A percentile compares a stretch with the other conserved stretches of the same genome.
phyloP scores from a whole-genome alignment of 495 filamentous ascomycete species.

The Penicillium cinerascens region DNA sequence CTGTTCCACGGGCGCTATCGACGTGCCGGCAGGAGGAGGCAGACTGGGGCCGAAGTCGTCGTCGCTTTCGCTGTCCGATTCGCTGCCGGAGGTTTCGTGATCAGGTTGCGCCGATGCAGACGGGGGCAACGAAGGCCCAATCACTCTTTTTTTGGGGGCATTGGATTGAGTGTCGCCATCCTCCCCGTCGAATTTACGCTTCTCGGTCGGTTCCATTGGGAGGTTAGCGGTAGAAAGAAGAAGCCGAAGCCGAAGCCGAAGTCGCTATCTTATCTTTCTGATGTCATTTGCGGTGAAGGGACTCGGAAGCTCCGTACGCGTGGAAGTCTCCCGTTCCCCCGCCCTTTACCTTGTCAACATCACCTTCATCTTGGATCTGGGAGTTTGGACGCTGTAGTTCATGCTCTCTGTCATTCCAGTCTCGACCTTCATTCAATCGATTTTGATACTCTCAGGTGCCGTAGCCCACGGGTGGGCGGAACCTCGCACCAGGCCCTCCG shows the following conservation, averaged over 20 bases:
- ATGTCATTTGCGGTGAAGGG: background rate
- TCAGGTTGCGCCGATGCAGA: conserved; percentile 13
- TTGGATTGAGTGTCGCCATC: background rate
- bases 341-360: background rate
- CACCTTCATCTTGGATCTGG: background rate
- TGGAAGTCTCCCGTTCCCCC: background rate
- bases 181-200: conserved; percentile 14
- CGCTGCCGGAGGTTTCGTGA: conserved; percentile 14
- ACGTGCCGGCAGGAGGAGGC: conserved; percentile 49
- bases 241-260: background rate
- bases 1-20: conserved; percentile 6
- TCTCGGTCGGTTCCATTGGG: conserved; percentile 14
- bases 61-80: conserved; percentile 46
- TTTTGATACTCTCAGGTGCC: background rate
- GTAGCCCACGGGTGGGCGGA: background rate
- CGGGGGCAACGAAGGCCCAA: conserved; percentile 34
- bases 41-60: conserved; percentile 81
- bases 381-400: background rate
- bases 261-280: background rate
- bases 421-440: background rate
- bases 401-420: background rate
- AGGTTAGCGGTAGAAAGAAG: background rate
- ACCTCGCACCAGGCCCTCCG: background rate
- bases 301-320: background rate
- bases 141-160: conserved; percentile 26